Evolutionary conservation across 2,329 filamentous ascomycete species (phyloP).

Genomic region (Trichoderma atrobrunneum): DNA sequence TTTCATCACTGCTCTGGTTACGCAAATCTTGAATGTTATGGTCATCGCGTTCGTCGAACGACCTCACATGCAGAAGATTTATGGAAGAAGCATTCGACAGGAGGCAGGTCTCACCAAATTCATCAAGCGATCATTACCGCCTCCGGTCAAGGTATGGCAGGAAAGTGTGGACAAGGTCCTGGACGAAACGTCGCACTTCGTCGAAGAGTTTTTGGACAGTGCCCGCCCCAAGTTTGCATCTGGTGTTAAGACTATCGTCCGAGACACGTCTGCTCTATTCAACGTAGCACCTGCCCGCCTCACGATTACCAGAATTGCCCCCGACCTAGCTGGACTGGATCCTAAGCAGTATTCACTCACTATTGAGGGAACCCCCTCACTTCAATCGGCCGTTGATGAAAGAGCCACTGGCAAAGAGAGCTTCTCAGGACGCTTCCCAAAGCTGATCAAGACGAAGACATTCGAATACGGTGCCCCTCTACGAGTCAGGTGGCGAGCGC

Average conservation of each 20-base stretch:
- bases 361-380: slow-evolving; percentile 64
- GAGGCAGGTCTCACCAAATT: slow-evolving; percentile 92
- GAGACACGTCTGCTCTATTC: slow-evolving; percentile 83
- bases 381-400: slow-evolving; percentile 50
- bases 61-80: slow-evolving; percentile 97
- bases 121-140: slow-evolving; percentile 79
- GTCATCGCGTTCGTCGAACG: slow-evolving; percentile 94
- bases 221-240: slow-evolving; percentile 83
- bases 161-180: slow-evolving; percentile 84
- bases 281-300: slow-evolving; percentile 85
- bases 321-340: slow-evolving; percentile 76
- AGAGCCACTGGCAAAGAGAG: slow-evolving; percentile 71
- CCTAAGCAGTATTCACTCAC: slow-evolving; percentile 75
- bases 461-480: slow-evolving; percentile 91
- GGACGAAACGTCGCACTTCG: slow-evolving; percentile 80
- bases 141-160: slow-evolving; percentile 78
- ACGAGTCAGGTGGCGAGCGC: slow-evolving; percentile 85
- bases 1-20: slow-evolving; percentile 80
- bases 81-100: slow-evolving; percentile 76
- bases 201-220: slow-evolving; percentile 85
- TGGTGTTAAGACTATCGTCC: slow-evolving; percentile 81
- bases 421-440: slow-evolving; percentile 63
- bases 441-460: slow-evolving; percentile 69
- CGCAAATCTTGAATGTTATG: slow-evolving; percentile 77
- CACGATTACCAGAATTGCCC: slow-evolving; percentile 74